Conservation (phyloP, 2,329 filamentous ascomycete genomes). For the Claviceps pazoutovae region DNA sequence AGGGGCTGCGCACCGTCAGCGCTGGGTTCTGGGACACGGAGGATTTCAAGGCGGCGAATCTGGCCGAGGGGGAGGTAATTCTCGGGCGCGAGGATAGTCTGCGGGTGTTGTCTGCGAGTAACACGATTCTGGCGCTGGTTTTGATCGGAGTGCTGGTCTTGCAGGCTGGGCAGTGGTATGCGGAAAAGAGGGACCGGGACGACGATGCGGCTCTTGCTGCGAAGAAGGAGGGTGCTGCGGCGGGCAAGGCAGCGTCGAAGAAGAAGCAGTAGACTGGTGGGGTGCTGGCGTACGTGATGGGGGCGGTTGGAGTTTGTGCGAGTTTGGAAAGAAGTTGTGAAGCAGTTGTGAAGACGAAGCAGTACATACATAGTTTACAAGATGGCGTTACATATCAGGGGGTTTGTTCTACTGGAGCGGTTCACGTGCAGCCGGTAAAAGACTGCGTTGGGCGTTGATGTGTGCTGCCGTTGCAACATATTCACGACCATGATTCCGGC, state of each 20-base stretch:
- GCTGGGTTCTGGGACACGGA: constrained; percentile 47
- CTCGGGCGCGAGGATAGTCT: constrained; percentile 79
- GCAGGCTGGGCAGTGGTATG: constrained; percentile 97
- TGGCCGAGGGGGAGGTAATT: constrained; percentile 45
- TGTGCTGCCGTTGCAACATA: no score
- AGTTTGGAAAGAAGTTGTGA: no score
- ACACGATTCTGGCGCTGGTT: constrained; percentile 89
- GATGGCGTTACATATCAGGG: no score
- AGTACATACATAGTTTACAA: no score
- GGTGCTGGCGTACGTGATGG: no score
- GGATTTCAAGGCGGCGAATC: constrained; percentile 26
- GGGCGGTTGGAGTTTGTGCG: no score
- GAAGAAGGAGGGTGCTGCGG: constrained; percentile 14
- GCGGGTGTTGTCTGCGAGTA: constrained; percentile 82
- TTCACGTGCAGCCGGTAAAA: no score
- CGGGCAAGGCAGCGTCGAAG: constrained; percentile 17
- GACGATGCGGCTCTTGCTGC: constrained; percentile 53
- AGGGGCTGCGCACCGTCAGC: constrained; percentile 75
- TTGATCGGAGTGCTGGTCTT: constrained; percentile 82
- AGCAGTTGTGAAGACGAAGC: no score
- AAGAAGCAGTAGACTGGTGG: constrained; percentile 20
- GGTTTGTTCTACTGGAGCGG: no score
- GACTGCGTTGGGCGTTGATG: no score
- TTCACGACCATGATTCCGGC: no score
- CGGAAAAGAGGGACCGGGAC: constrained; percentile 79